phyloP scores from a whole-genome alignment of 257 asterid species.

The Penstemon newberryi region DNA sequence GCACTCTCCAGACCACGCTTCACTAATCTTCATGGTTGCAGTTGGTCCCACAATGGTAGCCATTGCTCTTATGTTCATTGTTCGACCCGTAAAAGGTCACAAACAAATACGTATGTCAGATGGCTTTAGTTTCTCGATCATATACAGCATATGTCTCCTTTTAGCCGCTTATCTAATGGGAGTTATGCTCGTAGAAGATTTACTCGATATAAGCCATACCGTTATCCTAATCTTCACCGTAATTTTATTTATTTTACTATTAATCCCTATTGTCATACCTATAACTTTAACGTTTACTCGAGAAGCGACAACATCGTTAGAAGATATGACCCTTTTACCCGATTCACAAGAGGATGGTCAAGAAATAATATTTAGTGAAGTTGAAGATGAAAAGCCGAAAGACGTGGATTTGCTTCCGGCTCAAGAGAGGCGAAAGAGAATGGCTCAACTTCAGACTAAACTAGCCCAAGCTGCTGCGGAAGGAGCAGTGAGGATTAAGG shows the following conservation, averaged over 20 bases:
- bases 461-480: slow-evolving; percentile 70
- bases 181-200: slow-evolving; percentile 59
- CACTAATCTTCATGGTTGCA: slow-evolving; percentile 62
- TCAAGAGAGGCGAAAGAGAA: slow-evolving; percentile 57
- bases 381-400: slow-evolving; percentile 55
- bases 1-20: slow-evolving; percentile 57
- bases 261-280: slow-evolving; percentile 53
- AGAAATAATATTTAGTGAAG: slow-evolving; percentile 58
- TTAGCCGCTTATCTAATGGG: slow-evolving; percentile 64
- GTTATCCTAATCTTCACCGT: slow-evolving; percentile 36
- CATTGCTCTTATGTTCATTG: slow-evolving; percentile 52
- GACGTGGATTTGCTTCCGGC: slow-evolving; percentile 54
- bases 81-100: slow-evolving; percentile 63
- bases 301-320: slow-evolving; percentile 32
- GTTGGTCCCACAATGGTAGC: slow-evolving; percentile 70
- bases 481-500: slow-evolving; percentile 65
- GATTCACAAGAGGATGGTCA: slow-evolving; percentile 36
- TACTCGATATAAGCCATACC: slow-evolving; percentile 42
- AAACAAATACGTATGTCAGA: slow-evolving; percentile 53
- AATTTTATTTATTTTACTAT: slow-evolving; percentile 40
- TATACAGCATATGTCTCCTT: slow-evolving; percentile 47
- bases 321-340: slow-evolving; percentile 41
- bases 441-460: slow-evolving; percentile 48
- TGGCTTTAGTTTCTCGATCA: slow-evolving; percentile 44
- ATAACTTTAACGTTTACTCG: slow-evolving; percentile 31